These are phyloP conservation scores for Discostella stelligera DNA, from an alignment of 352 stramenopile species.

Conservation along the genomic window DNA sequence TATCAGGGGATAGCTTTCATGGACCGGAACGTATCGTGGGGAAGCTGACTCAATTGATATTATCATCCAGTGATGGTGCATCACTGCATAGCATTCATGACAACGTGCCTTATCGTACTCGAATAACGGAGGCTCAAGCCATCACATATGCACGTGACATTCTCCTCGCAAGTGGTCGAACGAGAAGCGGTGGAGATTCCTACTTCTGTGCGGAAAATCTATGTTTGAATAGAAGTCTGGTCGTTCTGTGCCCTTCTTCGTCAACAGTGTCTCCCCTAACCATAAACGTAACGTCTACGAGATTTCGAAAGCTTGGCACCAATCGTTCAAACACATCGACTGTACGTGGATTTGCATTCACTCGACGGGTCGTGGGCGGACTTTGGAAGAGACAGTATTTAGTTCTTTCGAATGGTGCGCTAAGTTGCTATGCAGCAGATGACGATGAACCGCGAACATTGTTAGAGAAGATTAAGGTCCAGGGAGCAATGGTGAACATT, in stretches of 20 bases:
- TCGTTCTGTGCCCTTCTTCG: slow-evolving; percentile 71
- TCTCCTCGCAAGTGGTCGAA: slow-evolving; percentile 71
- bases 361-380: slow-evolving; percentile 43
- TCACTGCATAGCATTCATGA: slow-evolving; percentile 14
- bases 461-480: slow-evolving; percentile 55
- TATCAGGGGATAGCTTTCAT: slow-evolving; percentile 60
- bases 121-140: slow-evolving; percentile 69
- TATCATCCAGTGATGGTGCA: slow-evolving; percentile 42
- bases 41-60: slow-evolving; percentile 61
- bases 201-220: slow-evolving; percentile 80
- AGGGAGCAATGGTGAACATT: slow-evolving; percentile 53
- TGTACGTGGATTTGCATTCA: slow-evolving; percentile 55
- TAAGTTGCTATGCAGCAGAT: slow-evolving; percentile 67
- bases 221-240: slow-evolving; percentile 65
- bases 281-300: slow-evolving; percentile 47
- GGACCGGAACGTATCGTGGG: slow-evolving; percentile 73
- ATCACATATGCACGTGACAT: slow-evolving; percentile 73
- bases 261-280: slow-evolving; percentile 63
- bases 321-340: slow-evolving; percentile 12
- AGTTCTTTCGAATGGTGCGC: slow-evolving; percentile 59
- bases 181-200: slow-evolving; percentile 73
- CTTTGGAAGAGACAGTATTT: slow-evolving; percentile 63
- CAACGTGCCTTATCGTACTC: not conserved
- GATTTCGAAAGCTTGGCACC: slow-evolving; percentile 26
- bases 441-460: slow-evolving; percentile 52